Percentiles rank a stretch among this genome's conserved stretches.
Conservation (phyloP, 352 stramenopile species). For the Elongisporangium prolatum region DNA sequence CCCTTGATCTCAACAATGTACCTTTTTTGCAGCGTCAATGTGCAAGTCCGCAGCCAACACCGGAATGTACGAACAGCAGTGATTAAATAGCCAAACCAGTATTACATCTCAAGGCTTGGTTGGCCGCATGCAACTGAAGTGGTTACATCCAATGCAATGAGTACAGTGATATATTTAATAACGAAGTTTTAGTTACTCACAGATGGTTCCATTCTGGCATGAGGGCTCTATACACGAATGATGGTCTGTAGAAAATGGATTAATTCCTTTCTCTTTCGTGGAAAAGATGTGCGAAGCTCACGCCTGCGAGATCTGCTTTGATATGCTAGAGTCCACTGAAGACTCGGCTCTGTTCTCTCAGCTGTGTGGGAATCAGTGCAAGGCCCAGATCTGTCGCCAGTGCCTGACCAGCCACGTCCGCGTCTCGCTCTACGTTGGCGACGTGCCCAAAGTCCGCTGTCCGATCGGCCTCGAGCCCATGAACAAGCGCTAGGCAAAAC, state of each 20-base stretch:
- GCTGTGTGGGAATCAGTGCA: slow-evolving; percentile 26
- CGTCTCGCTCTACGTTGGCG: slow-evolving; percentile 26
- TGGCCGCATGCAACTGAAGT: no score
- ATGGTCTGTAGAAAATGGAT: not conserved
- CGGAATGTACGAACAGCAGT: no score
- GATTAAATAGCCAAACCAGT: no score
- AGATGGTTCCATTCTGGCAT: no score
- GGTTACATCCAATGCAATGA: no score
- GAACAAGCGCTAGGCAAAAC: slow-evolving; percentile 25
- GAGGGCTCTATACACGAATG: no score
- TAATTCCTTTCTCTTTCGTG: not conserved
- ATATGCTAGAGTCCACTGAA: not conserved
- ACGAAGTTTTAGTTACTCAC: no score
- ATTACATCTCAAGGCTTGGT: no score
- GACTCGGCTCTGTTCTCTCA: slow-evolving; percentile 10
- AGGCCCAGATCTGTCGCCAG: slow-evolving; percentile 18
- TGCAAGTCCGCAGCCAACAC: no score
- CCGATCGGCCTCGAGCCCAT: slow-evolving; percentile 27
- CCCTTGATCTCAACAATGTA: no score
- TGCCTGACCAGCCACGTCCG: slow-evolving; percentile 25
- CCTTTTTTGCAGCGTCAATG: no score
- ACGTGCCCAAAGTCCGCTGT: slow-evolving; percentile 33
- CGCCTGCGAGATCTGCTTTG: slow-evolving; percentile 40
- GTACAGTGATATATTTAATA: no score
- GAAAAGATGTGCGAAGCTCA: not conserved